Percentiles rank a stretch among this genome's conserved stretches.
phyloP scores from a whole-genome alignment of 305 asterid species.

The Fraxinus dipetala region DNA sequence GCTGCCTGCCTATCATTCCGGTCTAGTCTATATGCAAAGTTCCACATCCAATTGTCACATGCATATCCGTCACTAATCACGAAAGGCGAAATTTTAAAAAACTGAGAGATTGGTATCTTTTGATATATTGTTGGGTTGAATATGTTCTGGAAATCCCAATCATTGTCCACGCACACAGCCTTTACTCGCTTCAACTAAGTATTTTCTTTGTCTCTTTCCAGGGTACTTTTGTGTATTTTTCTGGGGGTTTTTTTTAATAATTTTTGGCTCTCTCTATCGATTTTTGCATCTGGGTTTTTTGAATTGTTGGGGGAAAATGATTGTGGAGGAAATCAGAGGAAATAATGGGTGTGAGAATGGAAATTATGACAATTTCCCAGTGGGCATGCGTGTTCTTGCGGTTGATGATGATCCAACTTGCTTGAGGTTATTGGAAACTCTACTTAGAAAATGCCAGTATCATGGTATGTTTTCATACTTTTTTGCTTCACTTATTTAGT shows the following conservation, averaged over 20 bases:
- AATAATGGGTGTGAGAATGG: slow-evolving; percentile 37
- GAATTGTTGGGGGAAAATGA: slow-evolving; percentile 39
- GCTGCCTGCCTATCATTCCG: background rate
- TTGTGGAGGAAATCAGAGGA: slow-evolving; percentile 54
- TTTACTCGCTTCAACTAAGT: slow-evolving; percentile 25
- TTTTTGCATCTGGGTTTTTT: slow-evolving; percentile 30
- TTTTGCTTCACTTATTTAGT: background rate
- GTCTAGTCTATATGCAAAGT: background rate
- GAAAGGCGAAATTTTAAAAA: background rate
- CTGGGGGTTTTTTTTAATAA: slow-evolving; percentile 11
- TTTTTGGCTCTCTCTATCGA: slow-evolving; percentile 23
- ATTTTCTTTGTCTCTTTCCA: slow-evolving; percentile 26
- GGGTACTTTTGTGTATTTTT: background rate
- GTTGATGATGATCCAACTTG: slow-evolving; percentile 73
- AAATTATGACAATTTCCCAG: slow-evolving; percentile 43
- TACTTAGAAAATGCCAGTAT: slow-evolving; percentile 71
- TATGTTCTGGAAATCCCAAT: slow-evolving; percentile 36
- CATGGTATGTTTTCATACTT: slow-evolving; percentile 37
- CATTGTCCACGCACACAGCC: slow-evolving; percentile 39
- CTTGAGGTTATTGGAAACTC: slow-evolving; percentile 53
- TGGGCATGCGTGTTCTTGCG: slow-evolving; percentile 70
- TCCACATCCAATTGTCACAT: background rate
- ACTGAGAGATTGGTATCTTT: slow-evolving; percentile 40
- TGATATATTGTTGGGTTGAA: slow-evolving; percentile 56
- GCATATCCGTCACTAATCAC: slow-evolving; percentile 14